phyloP scores from a whole-genome alignment of 768 basidiomycete species.

The Tricholoma hemisulphureum region DNA sequence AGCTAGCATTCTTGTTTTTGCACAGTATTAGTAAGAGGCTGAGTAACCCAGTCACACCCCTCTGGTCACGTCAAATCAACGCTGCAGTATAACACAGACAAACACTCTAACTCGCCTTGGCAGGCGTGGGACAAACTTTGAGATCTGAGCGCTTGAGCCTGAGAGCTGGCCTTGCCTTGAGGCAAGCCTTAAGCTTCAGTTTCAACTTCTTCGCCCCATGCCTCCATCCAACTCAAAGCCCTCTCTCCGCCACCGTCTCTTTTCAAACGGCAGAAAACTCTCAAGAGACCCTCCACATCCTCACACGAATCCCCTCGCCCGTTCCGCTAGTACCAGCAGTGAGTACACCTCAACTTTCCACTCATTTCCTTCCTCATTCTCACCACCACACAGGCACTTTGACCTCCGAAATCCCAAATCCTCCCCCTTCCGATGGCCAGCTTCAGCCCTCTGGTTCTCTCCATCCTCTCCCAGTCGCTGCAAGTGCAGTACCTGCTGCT shows the following conservation, averaged over 20 bases:
- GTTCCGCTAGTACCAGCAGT: conserved; percentile 28
- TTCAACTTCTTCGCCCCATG: conserved; percentile 1
- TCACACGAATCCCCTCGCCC: conserved; percentile 18
- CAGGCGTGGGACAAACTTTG: neutral
- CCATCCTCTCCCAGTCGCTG: conserved; percentile 10
- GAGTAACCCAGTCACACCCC: conserved; percentile 30
- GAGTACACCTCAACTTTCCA: conserved; percentile 5
- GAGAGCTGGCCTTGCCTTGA: too few species aligned
- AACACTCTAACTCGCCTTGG: neutral
- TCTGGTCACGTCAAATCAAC: conserved; percentile 9
- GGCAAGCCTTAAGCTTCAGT: too few species aligned
- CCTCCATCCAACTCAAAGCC: conserved; percentile 22
- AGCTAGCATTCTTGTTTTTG: conserved; percentile 36
- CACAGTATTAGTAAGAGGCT: conserved; percentile 49
- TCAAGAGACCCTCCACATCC: conserved; percentile 12
- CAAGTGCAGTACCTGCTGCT: conserved; percentile 16
- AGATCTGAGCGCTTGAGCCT: neutral
- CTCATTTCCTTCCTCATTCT: neutral
- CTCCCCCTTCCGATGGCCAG: conserved; percentile 21
- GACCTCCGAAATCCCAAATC: conserved; percentile 16
- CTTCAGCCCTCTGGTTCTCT: conserved; percentile 16
- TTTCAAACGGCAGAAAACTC: conserved; percentile 24
- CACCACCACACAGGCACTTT: conserved; percentile 17
- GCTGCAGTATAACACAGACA: neutral
- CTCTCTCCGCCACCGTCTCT: conserved; percentile 34